phyloP scores from a whole-genome alignment of 768 basidiomycete genomes.

The Trametopsis cervina region DNA sequence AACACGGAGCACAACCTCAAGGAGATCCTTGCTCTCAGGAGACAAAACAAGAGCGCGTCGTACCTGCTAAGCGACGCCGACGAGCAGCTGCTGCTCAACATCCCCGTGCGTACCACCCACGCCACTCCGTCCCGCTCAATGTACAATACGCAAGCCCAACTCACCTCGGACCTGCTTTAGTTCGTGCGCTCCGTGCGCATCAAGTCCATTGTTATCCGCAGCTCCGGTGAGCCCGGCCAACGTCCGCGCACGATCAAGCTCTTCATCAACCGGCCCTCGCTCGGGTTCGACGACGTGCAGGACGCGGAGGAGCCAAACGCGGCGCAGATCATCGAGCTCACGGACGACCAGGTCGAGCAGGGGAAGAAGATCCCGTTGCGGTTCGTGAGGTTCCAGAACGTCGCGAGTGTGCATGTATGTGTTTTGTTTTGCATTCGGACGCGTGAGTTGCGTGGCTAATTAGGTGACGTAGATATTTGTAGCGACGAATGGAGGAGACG shows the following conservation, averaged over 20 bases:
- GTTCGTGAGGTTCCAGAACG: constrained; percentile 64
- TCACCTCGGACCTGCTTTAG: no score
- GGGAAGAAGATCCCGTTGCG: constrained; percentile 47
- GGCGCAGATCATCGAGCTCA: constrained; percentile 51
- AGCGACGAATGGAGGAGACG: constrained; percentile 55
- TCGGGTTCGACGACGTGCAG: constrained; percentile 65
- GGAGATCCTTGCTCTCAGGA: constrained; percentile 38
- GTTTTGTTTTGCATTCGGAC: background rate
- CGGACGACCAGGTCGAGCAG: constrained; percentile 39
- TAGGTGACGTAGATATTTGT: constrained; percentile 51
- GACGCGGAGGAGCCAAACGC: constrained; percentile 40
- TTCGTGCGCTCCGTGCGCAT: constrained; percentile 39
- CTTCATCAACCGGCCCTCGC: constrained; percentile 47
- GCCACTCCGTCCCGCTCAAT: background rate
- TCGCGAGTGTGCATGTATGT: constrained; percentile 59
- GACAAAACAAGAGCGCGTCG: constrained; percentile 35
- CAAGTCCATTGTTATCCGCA: constrained; percentile 48
- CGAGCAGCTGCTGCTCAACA: constrained; percentile 62
- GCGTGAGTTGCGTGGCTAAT: background rate
- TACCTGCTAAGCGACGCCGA: constrained; percentile 66
- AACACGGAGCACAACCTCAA: constrained; percentile 40
- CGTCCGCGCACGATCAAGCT: constrained; percentile 61
- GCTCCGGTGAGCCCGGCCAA: constrained; percentile 26
- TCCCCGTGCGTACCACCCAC: constrained; percentile 46
- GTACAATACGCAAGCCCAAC: background rate